Evolutionary conservation across 371 early-diverging fungal species (phyloP).

Genomic region (Apophysomyces ossiformis): DNA sequence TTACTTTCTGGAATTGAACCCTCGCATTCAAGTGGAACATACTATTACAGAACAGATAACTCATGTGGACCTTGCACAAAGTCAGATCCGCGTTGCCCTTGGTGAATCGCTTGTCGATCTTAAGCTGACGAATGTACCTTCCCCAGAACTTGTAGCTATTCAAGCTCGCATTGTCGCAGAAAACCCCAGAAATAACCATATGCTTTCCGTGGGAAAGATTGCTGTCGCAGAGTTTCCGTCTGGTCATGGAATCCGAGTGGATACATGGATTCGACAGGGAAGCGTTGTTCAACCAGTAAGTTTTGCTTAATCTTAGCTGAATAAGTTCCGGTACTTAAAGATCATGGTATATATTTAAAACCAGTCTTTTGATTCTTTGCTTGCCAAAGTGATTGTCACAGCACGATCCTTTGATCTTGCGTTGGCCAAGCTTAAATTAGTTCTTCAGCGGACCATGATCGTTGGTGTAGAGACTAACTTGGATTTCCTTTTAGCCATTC

Average conservation of each 20-base stretch:
- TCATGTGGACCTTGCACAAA: constrained; percentile 74
- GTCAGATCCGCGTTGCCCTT: constrained; percentile 40
- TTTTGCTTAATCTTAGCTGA: neutral
- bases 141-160: constrained; percentile 33
- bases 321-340: neutral
- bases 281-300: constrained; percentile 41
- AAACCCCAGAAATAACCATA: constrained; percentile 41
- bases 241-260: constrained; percentile 47
- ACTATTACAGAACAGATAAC: constrained; percentile 95
- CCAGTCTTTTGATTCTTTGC: constrained; percentile 45
- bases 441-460: constrained; percentile 31
- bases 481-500: constrained; percentile 33
- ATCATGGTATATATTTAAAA: neutral
- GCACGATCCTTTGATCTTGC: constrained; percentile 40
- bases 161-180: constrained; percentile 52
- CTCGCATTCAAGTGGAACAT: constrained; percentile 91
- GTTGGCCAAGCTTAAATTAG: constrained; percentile 30
- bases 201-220: constrained; percentile 46
- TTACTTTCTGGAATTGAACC: constrained; percentile 96
- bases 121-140: constrained; percentile 23
- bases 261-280: constrained; percentile 45
- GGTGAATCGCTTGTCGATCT: constrained; percentile 30
- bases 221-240: constrained; percentile 29
- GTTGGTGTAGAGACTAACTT: constrained; percentile 44
- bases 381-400: constrained; percentile 47